phyloP scores from a whole-genome alignment of 371 early-diverging fungal species.

The Umbelopsis sp. region DNA sequence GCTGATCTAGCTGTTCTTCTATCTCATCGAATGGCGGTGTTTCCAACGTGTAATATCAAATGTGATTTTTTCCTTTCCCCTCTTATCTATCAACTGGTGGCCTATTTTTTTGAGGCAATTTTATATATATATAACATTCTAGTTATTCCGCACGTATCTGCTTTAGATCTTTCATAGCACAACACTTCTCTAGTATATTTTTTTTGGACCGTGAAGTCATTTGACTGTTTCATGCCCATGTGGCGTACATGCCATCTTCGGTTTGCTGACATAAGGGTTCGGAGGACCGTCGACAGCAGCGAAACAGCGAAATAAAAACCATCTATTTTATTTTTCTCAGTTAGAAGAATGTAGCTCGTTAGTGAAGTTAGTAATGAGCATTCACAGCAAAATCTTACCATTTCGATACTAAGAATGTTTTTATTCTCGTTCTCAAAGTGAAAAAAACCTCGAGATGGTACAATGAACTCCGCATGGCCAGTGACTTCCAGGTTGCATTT shows the following conservation, averaged over 20 bases:
- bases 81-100: too few relatives aligned
- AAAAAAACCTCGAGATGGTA: too few relatives aligned
- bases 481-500: neutral
- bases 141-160: too few relatives aligned
- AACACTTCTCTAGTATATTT: too few relatives aligned
- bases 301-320: neutral
- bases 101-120: too few relatives aligned
- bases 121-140: too few relatives aligned
- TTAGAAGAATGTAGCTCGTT: too few relatives aligned
- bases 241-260: neutral
- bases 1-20: neutral
- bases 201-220: neutral
- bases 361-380: too few relatives aligned
- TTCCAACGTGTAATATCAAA: neutral
- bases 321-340: too few relatives aligned
- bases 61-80: neutral
- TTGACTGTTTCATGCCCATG: neutral
- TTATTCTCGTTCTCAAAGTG: neutral
- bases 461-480: too few relatives aligned
- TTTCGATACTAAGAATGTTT: neutral
- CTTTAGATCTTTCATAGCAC: too few relatives aligned
- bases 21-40: neutral
- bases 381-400: too few relatives aligned
- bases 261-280: slow-evolving; percentile 10
- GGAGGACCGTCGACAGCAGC: neutral